Evolutionary conservation across 331 rosid genomes (phyloP).

Genomic region (Quercus phellos): DNA sequence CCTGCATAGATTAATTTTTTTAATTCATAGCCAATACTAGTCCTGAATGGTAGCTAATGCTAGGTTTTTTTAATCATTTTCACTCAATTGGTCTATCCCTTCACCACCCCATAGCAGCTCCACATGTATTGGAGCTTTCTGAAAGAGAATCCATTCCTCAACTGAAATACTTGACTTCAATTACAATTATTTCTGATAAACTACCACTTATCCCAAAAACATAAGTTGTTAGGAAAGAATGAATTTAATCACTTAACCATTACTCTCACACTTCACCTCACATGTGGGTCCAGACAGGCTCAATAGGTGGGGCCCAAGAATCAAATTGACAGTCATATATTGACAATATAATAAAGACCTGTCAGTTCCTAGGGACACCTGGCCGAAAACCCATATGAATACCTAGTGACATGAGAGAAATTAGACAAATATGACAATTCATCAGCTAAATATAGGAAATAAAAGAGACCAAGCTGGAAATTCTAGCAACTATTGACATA

Average conservation of each 20-base stretch:
- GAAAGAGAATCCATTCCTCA: background rate
- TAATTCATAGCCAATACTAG: background rate
- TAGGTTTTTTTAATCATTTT: background rate
- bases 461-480: background rate
- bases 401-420: background rate
- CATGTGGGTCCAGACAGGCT: too few species aligned
- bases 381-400: background rate
- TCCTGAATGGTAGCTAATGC: background rate
- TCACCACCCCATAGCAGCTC: background rate
- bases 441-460: background rate
- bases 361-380: background rate
- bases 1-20: background rate
- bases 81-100: slow-evolving; percentile 1
- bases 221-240: too few species aligned
- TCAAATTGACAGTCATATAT: background rate
- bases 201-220: too few species aligned
- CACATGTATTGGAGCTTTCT: background rate
- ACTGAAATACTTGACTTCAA: background rate
- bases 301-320: too few species aligned
- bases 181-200: background rate
- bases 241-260: too few species aligned
- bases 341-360: background rate
- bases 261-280: too few species aligned
- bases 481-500: background rate
- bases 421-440: background rate